phyloP scores from a whole-genome alignment of 495 filamentous ascomycete genomes.

The Penicillium waksmanii region DNA sequence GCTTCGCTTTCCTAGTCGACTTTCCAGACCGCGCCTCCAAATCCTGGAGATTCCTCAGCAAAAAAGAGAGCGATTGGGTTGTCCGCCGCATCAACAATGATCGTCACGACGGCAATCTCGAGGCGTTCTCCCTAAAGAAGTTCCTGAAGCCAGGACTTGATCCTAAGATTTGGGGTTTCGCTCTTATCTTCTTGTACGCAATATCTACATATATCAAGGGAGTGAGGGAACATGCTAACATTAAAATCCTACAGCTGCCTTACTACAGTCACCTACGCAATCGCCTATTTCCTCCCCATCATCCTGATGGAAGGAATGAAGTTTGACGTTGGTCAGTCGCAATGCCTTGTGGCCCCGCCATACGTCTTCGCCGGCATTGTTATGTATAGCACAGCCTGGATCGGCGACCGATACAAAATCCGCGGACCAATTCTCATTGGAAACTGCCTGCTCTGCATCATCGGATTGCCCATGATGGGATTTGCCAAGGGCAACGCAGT shows the following conservation, averaged over 20 bases:
- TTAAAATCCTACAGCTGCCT: conserved; percentile 35
- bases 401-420: conserved; percentile 59
- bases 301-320: conserved; percentile 62
- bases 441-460: conserved; percentile 55
- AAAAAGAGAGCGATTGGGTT: conserved; percentile 56
- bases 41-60: conserved; percentile 56
- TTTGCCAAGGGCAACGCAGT: conserved; percentile 52
- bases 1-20: conserved; percentile 59
- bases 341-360: conserved; percentile 68
- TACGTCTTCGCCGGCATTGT: conserved; percentile 63
- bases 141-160: conserved; percentile 56
- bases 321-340: conserved; percentile 56
- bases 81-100: conserved; percentile 61
- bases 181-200: conserved; percentile 56
- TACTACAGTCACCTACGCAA: conserved; percentile 64
- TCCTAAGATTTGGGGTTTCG: conserved; percentile 66
- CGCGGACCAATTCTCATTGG: conserved; percentile 61
- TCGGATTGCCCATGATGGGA: conserved; percentile 57
- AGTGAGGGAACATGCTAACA: not conserved
- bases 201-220: not conserved
- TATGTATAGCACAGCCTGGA: conserved; percentile 57
- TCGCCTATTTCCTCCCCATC: conserved; percentile 70
- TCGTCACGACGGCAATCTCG: conserved; percentile 55
- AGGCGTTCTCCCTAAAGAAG: conserved; percentile 51
- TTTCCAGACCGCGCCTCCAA: conserved; percentile 58